Evolutionary conservation across 768 basidiomycete species (phyloP), one percentile per base, ranked within the genome.

Genomic region (Mycena metata): DNA sequence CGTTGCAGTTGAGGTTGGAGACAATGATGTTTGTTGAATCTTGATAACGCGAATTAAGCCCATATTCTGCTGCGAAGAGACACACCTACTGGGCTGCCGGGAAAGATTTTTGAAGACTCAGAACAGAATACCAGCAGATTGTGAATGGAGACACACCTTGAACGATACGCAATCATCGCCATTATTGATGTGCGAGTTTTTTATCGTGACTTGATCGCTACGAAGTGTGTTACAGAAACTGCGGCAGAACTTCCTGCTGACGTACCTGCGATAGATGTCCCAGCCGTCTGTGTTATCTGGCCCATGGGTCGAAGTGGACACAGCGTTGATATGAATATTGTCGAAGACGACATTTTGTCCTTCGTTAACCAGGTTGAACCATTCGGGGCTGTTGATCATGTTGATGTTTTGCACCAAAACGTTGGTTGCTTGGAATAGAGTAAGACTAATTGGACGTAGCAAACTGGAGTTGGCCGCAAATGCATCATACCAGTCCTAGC

Each of bases 81-180:
- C 6, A 30, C 30, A 30, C 30, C 30, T 30, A 30, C 30, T 39
- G 39, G 39, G 16, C 16, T 51, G 33, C 33, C 26, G 45, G 12
- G 8, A 16, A 46, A 15, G 2, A 60, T 30, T 30, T 30, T 6
- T 30, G 3, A 3, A 30, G 6, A 3, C 30, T 30, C 30, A 30
- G 36, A 43, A 23, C 15, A 5, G 8, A n/a, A 8, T 30, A 30
- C 30, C 3, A 30, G 30, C 6, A 30, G 41, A 26, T 15, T 17
- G 21, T 16, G n/a, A 46, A 39, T 49, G 8, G 24, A 26, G 7
- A 11, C 26, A 2, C 24, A 61, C 60, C 26, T 88, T 88, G 76
- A 88, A 86, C 6, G 85, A 82, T 15, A 91, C 90, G 70, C 87
- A 89, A 72, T 89, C 88, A 64, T 89, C 88, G 2, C 83, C 86